Evolutionary conservation across 768 basidiomycete species (phyloP), one percentile per base, ranked within the genome.

Genomic region (Boletus rubescentipes): DNA sequence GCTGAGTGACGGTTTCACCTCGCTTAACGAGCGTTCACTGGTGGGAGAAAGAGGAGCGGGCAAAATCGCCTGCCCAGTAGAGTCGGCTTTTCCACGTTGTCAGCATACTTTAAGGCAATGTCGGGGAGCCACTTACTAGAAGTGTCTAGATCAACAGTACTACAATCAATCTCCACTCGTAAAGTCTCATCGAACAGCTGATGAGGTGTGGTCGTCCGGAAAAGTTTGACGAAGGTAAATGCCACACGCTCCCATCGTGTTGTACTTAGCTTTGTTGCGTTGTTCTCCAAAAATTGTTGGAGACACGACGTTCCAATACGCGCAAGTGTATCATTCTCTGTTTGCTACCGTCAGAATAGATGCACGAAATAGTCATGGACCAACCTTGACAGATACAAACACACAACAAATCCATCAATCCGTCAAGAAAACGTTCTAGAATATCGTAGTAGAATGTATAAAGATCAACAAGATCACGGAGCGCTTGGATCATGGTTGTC

Each of bases 331-430:
- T 98, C 97, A 64, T 98, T 98, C 75, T 99, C 97, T 99, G 68
- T 21, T n/a, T 21, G 16, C 9, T 15, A 10, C 20, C 9, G 21
- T 59, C 57, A 56, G 50, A 16, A 57, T 49, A 42, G 51, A 57
- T 18, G 0, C 21, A 11, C 6, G 18, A 2, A 20, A 45, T n/a
- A 36, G 48, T n/a, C 4, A 26, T 32, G 21, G 21, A 55, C 41
- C 6, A 59, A 97, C 96, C 97, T 86, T 99, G 97, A 69, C 95
- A 98, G 55, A 99, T 98, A 71, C 97, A 99, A 35, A 97, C 87
- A 69, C 92, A 93, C 8, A 99, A 73, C 30, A 99, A 75, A 63
- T 98, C 96, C 59, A 99, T 69, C 14, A 99, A 75, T n/a, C 93
- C 92, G 64, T 98, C 97, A 36, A 98, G 76, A 71, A 90, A 91